Evolutionary conservation across 2,329 filamentous ascomycete genomes (phyloP).

Genomic region (Cryphonectria radicalis): DNA sequence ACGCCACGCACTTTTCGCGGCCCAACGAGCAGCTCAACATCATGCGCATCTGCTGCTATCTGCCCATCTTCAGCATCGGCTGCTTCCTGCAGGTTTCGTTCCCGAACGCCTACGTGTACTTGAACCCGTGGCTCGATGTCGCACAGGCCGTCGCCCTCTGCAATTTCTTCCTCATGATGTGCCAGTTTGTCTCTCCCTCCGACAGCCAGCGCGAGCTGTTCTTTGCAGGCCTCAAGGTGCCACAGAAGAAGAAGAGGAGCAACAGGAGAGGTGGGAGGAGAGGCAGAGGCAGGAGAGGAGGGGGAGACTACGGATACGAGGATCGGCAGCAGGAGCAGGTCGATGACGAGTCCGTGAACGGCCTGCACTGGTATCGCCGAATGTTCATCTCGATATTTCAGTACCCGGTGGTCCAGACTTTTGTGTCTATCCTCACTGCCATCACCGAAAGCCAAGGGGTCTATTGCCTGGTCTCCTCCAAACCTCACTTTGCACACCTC

Average conservation of each 20-base stretch:
- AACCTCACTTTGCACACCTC: slow-evolving; percentile 38
- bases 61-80: slow-evolving; percentile 46
- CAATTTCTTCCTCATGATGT: slow-evolving; percentile 50
- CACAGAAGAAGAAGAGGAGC: slow-evolving; percentile 35
- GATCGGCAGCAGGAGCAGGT: not conserved
- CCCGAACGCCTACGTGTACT: slow-evolving; percentile 44
- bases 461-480: slow-evolving; percentile 39
- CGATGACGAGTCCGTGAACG: slow-evolving; percentile 34
- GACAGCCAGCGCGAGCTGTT: slow-evolving; percentile 41
- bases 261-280: slow-evolving; percentile 15
- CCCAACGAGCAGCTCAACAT: slow-evolving; percentile 49
- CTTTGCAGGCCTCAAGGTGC: slow-evolving; percentile 41
- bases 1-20: slow-evolving; percentile 42
- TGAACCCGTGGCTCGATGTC: slow-evolving; percentile 44
- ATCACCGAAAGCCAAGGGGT: slow-evolving; percentile 37
- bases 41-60: slow-evolving; percentile 46
- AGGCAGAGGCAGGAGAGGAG: slow-evolving; percentile 11
- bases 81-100: slow-evolving; percentile 45
- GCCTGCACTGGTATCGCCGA: slow-evolving; percentile 39
- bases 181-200: slow-evolving; percentile 46
- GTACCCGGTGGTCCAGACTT: slow-evolving; percentile 42
- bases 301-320: not conserved
- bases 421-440: slow-evolving; percentile 47
- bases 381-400: slow-evolving; percentile 45
- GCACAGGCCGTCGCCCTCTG: slow-evolving; percentile 46